A percentile compares a stretch with the other conserved stretches of the same genome.
Evolutionary conservation across 2,329 filamentous ascomycete genomes (phyloP).

Genomic region (Ophiostoma montium): DNA sequence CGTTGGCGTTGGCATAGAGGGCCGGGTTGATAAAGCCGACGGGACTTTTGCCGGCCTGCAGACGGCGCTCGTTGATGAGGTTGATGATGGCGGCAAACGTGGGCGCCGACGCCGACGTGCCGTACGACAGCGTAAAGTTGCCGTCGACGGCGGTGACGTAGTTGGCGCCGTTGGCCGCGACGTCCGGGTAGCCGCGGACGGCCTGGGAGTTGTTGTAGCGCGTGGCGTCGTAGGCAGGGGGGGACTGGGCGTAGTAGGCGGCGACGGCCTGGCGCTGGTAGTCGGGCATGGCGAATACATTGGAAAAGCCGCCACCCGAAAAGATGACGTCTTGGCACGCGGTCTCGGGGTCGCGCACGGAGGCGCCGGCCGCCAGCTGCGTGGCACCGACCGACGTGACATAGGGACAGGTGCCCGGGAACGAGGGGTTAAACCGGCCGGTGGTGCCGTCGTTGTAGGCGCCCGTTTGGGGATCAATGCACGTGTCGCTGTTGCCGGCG

Average conservation of each 20-base stretch:
- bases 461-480: conserved; percentile 26
- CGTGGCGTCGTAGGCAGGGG: conserved; percentile 1
- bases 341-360: conserved; percentile 27
- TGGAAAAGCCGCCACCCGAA: conserved; percentile 28
- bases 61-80: conserved; percentile 47
- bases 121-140: conserved; percentile 25
- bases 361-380: conserved; percentile 19
- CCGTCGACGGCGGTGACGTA: conserved; percentile 17
- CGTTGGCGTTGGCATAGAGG: conserved; percentile 18
- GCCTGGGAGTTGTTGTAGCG: conserved; percentile 1
- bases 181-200: conserved; percentile 18
- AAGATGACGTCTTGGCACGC: neutral
- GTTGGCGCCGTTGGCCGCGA: conserved; percentile 17
- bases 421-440: conserved; percentile 14
- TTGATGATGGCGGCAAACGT: conserved; percentile 43
- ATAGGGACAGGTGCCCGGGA: conserved; percentile 27
- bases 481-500: conserved; percentile 25
- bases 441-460: conserved; percentile 15
- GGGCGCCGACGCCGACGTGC: conserved; percentile 42
- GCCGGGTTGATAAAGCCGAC: conserved; percentile 24
- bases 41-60: conserved; percentile 30
- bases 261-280: conserved; percentile 29
- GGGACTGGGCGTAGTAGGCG: conserved; percentile 23
- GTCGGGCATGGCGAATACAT: conserved; percentile 27
- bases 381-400: conserved; percentile 29